Conservation (phyloP, 1,284 basidiomycete genomes). For the Rhodotorula sp. region DNA sequence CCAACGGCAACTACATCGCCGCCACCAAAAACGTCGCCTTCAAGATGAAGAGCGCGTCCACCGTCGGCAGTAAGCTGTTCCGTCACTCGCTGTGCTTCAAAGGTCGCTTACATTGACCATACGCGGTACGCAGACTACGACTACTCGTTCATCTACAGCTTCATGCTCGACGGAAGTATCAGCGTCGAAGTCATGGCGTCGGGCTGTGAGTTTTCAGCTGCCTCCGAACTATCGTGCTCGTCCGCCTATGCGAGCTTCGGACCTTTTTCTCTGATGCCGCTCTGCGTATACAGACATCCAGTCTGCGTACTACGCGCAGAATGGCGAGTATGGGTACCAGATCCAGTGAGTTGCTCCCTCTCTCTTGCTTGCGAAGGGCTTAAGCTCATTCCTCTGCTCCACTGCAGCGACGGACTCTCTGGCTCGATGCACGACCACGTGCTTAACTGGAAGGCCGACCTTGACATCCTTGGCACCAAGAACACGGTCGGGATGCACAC, state of each 20-base stretch:
- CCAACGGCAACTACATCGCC: slow-evolving; percentile 42
- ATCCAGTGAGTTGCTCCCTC: slow-evolving; percentile 36
- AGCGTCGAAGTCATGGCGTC: slow-evolving; percentile 47
- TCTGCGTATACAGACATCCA: slow-evolving; percentile 37
- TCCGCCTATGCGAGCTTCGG: background rate
- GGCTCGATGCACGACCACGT: slow-evolving; percentile 48
- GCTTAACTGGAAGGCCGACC: slow-evolving; percentile 42
- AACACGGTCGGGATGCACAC: slow-evolving; percentile 47
- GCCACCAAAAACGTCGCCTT: slow-evolving; percentile 48
- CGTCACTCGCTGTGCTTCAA: background rate
- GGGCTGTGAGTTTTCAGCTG: slow-evolving; percentile 36
- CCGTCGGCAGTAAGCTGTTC: slow-evolving; percentile 42
- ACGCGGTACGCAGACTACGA: background rate
- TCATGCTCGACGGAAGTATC: slow-evolving; percentile 47
- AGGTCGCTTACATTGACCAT: background rate
- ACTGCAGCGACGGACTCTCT: slow-evolving; percentile 25
- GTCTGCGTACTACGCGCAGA: slow-evolving; percentile 45
- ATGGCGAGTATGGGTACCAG: slow-evolving; percentile 44
- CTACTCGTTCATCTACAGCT: slow-evolving; percentile 38
- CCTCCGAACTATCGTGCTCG: no score
- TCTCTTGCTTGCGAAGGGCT: no score
- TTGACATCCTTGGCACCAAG: slow-evolving; percentile 45
- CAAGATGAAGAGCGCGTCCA: slow-evolving; percentile 44
- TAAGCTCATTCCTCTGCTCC: no score
- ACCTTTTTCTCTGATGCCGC: slow-evolving; percentile 3